These are phyloP conservation scores for Suzukiozyma palmioleophila DNA, from an alignment of 1,139 yeast genomes.

Conservation along the genomic window DNA sequence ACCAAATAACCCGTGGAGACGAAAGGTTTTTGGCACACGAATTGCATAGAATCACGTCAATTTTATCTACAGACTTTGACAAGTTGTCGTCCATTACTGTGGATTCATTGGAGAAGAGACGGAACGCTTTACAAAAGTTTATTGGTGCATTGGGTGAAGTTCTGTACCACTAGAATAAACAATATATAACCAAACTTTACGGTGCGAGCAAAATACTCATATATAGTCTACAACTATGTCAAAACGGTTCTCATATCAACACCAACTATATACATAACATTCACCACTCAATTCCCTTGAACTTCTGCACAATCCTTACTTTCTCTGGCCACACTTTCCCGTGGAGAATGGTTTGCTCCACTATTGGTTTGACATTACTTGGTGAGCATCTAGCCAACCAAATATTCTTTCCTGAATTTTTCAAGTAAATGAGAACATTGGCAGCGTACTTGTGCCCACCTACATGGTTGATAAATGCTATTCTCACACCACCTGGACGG, in stretches of 20 bases:
- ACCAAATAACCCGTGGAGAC: constrained; percentile 5
- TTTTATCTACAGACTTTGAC: constrained; percentile 36
- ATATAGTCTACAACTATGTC: no score
- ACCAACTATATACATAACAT: neutral
- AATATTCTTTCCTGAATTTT: constrained; percentile 62
- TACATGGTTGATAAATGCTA: constrained; percentile 73
- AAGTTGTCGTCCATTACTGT: constrained; percentile 27
- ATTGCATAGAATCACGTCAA: constrained; percentile 42
- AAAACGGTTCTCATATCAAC: no score
- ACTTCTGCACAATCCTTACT: constrained; percentile 59
- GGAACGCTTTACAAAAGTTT: constrained; percentile 43
- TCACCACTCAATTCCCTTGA: constrained; percentile 53
- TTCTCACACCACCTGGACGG: constrained; percentile 69
- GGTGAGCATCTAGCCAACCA: constrained; percentile 91
- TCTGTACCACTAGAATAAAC: neutral
- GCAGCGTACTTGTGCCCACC: constrained; percentile 97
- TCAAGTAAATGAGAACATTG: constrained; percentile 71
- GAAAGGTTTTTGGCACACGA: constrained; percentile 46
- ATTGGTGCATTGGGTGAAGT: neutral
- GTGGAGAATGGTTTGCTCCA: constrained; percentile 66
- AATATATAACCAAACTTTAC: constrained; percentile 1
- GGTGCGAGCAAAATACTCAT: no score
- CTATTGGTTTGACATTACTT: constrained; percentile 63
- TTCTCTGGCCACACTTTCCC: constrained; percentile 72
- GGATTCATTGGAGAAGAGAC: constrained; percentile 46